Conservation (phyloP, 495 filamentous ascomycete genomes). For the Glonium stellatum region DNA sequence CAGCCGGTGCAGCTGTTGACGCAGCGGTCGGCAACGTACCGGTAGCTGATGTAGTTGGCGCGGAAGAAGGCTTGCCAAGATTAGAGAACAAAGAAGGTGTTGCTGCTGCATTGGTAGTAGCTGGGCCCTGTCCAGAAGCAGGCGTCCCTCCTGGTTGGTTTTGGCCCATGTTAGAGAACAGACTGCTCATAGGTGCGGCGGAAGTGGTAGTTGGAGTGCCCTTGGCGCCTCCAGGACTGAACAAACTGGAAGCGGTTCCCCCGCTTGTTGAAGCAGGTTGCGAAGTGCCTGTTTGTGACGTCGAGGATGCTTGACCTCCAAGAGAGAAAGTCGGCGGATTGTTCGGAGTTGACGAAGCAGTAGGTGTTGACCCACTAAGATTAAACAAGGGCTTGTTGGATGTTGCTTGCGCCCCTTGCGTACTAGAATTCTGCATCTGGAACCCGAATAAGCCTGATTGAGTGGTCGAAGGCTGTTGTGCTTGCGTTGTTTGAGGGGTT, state of each 20-base stretch:
- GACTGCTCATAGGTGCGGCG: not conserved
- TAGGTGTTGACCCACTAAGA: slow-evolving; percentile 18
- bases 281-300: slow-evolving; percentile 7
- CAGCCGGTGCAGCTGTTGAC: not conserved
- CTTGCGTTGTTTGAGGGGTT: slow-evolving; percentile 1
- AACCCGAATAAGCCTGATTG: not conserved
- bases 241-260: slow-evolving; percentile 2
- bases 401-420: slow-evolving; percentile 14
- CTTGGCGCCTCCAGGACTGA: slow-evolving; percentile 2
- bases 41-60: too few species aligned
- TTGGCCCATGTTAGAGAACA: not conserved
- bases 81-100: not conserved
- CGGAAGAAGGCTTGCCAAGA: too few species aligned
- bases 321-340: slow-evolving; percentile 15
- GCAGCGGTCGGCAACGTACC: not conserved
- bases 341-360: slow-evolving; percentile 5
- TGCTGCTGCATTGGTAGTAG: not conserved
- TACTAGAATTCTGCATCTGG: slow-evolving; percentile 1
- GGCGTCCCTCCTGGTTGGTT: not conserved
- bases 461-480: not conserved
- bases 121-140: not conserved
- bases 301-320: slow-evolving; percentile 12
- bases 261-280: slow-evolving; percentile 4
- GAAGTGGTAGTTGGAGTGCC: not conserved
- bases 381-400: slow-evolving; percentile 20